These are phyloP conservation scores for Arthrinium phaeospermum DNA, from an alignment of 2,329 filamentous ascomycete species.

Conservation along the genomic window DNA sequence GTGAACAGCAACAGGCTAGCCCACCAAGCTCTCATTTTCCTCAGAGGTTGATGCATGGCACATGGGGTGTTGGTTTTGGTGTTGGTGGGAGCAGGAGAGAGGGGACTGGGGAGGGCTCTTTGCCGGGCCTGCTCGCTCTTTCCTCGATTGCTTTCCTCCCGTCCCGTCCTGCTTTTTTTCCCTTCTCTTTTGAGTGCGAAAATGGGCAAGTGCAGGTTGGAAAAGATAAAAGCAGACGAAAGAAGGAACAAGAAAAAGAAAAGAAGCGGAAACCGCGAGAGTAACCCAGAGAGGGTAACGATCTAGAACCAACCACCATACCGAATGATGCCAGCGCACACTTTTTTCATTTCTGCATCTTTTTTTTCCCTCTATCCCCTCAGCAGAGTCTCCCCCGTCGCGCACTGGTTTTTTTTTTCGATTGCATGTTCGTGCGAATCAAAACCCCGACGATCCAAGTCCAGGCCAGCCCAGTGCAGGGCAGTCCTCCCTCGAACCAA, in stretches of 20 bases:
- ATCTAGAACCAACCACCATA: background rate
- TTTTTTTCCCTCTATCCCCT: background rate
- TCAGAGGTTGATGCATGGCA: background rate
- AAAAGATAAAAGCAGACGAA: background rate
- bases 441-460: background rate
- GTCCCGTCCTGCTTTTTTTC: background rate
- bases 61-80: background rate
- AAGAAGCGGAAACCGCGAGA: background rate
- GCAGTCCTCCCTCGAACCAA: background rate
- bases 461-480: background rate
- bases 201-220: background rate
- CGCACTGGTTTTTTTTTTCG: background rate
- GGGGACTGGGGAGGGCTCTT: background rate
- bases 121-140: background rate
- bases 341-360: background rate
- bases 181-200: too few species aligned
- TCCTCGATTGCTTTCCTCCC: background rate
- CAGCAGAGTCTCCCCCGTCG: background rate
- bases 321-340: background rate
- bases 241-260: background rate
- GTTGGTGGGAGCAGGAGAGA: background rate
- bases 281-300: background rate
- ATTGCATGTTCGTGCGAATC: background rate
- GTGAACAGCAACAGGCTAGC: background rate
- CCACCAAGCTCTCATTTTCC: background rate